Base-by-base conservation (phyloP, 2,329 filamentous ascomycete species). In the Bimuria novae-zelandiae region DNA sequence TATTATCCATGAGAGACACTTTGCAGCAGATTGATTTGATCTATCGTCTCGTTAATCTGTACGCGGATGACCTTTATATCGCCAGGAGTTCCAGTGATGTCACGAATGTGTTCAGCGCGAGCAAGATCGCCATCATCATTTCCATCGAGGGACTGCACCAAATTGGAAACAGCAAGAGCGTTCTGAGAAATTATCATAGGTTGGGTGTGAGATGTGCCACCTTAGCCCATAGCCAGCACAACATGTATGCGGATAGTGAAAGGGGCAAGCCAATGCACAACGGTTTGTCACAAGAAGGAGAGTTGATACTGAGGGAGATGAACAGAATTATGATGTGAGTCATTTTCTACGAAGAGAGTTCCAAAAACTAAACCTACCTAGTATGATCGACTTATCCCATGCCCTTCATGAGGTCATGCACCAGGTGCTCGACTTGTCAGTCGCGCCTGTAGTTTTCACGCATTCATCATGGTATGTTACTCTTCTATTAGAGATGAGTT, bases 181-280 rank as follows among this genome's bases (percentile, higher is more conserved):
- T 86, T 53, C 79, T 97, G 8, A 85, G 92, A 6, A 79, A 83
- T 17, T 96, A 87, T 72, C 80, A 94, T 71, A 77, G 80, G 1
- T 79, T 95, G 4, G 92, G 92, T 1, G 91, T 92, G 4, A 85
- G 90, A 37, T 96, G 96, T 67, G 86, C 86, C 12, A 96, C 92
- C 0, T 78, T 97, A 12, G 96, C 90, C 1, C 92, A 95, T 77
- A 95, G 94, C 73, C 96, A 92, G 75, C 89, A 94, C 72, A 97
- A 96, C 74, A 82, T 79, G 42, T 96, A 88, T 72, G 90, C 91
- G 36, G 92, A 97, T 70, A 25, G 19, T 7, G 17, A 17, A 16
- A 16, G 7, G 19, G 30, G 14, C 4, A 4, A 33, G 30, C 30
- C 30, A 14, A 12, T 4, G 8, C 37, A 40, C 16, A 14, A 22